Evolutionary conservation across 495 filamentous ascomycete genomes (phyloP).

Genomic region (Penicillium manginii): DNA sequence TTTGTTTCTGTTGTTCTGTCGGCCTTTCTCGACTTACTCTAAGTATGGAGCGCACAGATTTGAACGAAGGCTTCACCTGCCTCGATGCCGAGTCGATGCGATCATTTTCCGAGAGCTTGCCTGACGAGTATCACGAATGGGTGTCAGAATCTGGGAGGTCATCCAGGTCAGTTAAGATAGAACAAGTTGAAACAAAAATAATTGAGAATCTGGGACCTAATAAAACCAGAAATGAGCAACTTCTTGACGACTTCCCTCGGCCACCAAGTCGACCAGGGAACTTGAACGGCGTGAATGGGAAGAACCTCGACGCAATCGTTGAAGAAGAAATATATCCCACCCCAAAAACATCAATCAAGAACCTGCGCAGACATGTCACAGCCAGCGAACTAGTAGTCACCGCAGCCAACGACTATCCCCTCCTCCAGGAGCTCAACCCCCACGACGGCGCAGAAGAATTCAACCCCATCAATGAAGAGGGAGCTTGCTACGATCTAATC

Average conservation of each 20-base stretch:
- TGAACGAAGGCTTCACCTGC: conserved; percentile 16
- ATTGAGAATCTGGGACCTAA: background rate
- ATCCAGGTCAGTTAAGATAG: conserved; percentile 19
- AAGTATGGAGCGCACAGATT: conserved; percentile 11
- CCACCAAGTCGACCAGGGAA: conserved; percentile 15
- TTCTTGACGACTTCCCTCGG: conserved; percentile 31
- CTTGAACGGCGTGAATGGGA: background rate
- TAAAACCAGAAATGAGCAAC: conserved; percentile 22
- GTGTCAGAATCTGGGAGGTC: conserved; percentile 24
- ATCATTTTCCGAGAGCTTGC: conserved; percentile 25
- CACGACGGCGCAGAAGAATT: conserved; percentile 31
- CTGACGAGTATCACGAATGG: conserved; percentile 35
- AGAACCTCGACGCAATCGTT: conserved; percentile 24
- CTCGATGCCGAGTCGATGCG: conserved; percentile 28
- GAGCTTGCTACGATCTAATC: conserved; percentile 35
- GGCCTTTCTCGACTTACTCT: background rate
- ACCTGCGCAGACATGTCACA: conserved; percentile 28
- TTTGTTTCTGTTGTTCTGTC: background rate
- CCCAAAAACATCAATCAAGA: conserved; percentile 25
- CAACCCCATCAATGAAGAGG: conserved; percentile 33
- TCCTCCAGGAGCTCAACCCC: conserved; percentile 32
- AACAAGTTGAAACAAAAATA: background rate
- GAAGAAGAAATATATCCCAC: conserved; percentile 29
- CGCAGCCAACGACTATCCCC: conserved; percentile 24
- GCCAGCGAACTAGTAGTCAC: conserved; percentile 1